Conservation (phyloP, 495 filamentous ascomycete genomes). For the Daldinia vernicosa region DNA sequence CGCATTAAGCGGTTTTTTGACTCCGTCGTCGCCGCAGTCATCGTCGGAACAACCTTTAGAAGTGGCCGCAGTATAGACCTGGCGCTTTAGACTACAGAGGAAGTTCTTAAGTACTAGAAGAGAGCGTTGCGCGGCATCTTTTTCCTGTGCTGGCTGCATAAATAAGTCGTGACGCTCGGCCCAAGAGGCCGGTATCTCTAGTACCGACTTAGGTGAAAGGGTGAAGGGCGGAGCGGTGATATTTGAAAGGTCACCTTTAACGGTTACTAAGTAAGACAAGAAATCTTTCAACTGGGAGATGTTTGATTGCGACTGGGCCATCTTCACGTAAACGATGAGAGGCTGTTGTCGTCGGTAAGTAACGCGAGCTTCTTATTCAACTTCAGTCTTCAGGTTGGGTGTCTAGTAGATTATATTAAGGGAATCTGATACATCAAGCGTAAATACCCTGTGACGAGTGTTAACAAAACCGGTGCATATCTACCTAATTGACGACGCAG, state of each 20-base stretch:
- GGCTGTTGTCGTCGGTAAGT: background rate
- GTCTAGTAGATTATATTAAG: background rate
- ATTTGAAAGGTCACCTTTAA: slow-evolving; percentile 4
- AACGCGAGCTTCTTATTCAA: no score
- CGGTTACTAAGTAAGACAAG: background rate
- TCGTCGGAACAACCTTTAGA: background rate
- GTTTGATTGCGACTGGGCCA: background rate
- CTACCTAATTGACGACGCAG: background rate
- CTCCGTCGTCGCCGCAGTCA: slow-evolving; percentile 40
- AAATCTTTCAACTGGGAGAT: background rate
- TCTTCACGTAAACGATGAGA: background rate
- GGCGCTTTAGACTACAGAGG: background rate
- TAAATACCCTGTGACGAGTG: background rate
- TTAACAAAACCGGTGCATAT: background rate
- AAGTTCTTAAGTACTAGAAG: background rate
- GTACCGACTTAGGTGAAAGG: slow-evolving; percentile 1
- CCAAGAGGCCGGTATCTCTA: background rate
- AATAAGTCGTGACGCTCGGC: slow-evolving; percentile 3
- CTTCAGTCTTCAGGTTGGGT: no score
- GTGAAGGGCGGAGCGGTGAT: slow-evolving; percentile 5
- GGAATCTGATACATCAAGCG: background rate
- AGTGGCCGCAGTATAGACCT: background rate
- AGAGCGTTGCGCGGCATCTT: background rate
- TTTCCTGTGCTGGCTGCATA: background rate
- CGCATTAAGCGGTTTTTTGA: slow-evolving; percentile 4